These are phyloP conservation scores for Lathyrus oleraceus DNA, from an alignment of 306 rosid genomes.

Conservation along the genomic window DNA sequence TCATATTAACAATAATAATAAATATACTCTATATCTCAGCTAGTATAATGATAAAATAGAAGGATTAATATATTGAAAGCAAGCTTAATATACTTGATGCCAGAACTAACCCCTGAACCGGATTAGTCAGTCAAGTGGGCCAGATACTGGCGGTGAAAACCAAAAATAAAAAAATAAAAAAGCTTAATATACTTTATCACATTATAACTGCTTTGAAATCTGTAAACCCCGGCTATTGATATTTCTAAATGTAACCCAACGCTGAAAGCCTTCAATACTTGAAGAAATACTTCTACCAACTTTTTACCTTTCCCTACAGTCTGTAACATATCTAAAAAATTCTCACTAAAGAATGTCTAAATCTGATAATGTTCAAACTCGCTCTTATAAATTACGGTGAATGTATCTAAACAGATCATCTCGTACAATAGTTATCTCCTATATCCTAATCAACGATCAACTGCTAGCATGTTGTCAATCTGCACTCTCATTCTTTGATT, in stretches of 20 bases:
- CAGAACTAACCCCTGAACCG: too few relatives aligned
- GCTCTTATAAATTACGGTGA: conserved; percentile 9
- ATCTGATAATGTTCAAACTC: conserved; percentile 3
- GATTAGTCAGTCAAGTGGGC: too few relatives aligned
- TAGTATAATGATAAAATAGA: conserved; percentile 15
- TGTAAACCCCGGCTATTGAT: conserved; percentile 5
- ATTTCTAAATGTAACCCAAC: conserved; percentile 24
- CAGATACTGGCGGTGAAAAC: too few relatives aligned
- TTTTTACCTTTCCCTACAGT: conserved; percentile 14
- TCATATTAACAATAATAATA: conserved; percentile 30
- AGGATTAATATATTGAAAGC: conserved; percentile 17
- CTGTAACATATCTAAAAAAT: neutral
- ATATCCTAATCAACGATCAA: neutral
- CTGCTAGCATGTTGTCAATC: neutral
- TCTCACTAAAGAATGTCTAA: conserved; percentile 4
- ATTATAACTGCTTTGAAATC: conserved; percentile 5
- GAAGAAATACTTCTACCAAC: neutral
- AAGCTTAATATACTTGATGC: neutral
- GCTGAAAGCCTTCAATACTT: conserved; percentile 22
- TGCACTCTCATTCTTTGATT: conserved; percentile 8
- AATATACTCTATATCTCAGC: conserved; percentile 4
- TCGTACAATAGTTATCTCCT: conserved; percentile 20
- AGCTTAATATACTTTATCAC: conserved; percentile 1
- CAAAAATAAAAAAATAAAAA: too few relatives aligned
- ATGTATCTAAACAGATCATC: conserved; percentile 4